phyloP scores from a whole-genome alignment of 2,329 filamentous ascomycete species.

The Claviceps sp. region DNA sequence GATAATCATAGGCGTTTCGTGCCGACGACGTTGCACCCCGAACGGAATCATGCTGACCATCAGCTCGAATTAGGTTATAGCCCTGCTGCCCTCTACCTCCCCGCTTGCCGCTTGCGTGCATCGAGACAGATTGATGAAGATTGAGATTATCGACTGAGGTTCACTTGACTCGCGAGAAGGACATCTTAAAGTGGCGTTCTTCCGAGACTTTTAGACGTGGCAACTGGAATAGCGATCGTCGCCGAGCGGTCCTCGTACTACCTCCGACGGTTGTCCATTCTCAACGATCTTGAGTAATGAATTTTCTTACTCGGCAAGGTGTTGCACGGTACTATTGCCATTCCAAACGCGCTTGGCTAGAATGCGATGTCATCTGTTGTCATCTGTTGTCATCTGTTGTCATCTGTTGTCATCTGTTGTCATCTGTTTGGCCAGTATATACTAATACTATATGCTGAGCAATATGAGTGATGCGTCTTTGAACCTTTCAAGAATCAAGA shows the following conservation, averaged over 20 bases:
- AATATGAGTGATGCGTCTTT: neutral
- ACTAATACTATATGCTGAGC: too few relatives aligned
- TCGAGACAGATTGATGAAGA: neutral
- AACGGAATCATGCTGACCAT: neutral
- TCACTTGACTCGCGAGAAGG: too few relatives aligned
- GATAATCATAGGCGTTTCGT: neutral
- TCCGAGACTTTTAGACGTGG: neutral
- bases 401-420: too few relatives aligned
- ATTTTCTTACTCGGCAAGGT: neutral
- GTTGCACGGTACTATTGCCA: neutral
- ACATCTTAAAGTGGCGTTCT: neutral
- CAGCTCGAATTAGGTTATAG: neutral
- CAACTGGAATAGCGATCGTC: neutral
- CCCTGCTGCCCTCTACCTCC: neutral
- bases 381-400: too few relatives aligned
- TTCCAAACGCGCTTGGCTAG: neutral
- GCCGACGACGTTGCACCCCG: slow-evolving; percentile 1
- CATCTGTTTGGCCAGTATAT: neutral
- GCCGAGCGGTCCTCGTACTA: neutral
- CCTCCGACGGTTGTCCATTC: neutral
- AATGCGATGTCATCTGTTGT: neutral
- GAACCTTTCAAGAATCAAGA: neutral
- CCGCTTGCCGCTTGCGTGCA: neutral
- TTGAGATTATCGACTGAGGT: too few relatives aligned
- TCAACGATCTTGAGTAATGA: neutral